A percentile compares a stretch with the other conserved stretches of the same genome.
phyloP scores from a whole-genome alignment of 2,329 filamentous ascomycete genomes.

The Pseudocercospora fuligena region DNA sequence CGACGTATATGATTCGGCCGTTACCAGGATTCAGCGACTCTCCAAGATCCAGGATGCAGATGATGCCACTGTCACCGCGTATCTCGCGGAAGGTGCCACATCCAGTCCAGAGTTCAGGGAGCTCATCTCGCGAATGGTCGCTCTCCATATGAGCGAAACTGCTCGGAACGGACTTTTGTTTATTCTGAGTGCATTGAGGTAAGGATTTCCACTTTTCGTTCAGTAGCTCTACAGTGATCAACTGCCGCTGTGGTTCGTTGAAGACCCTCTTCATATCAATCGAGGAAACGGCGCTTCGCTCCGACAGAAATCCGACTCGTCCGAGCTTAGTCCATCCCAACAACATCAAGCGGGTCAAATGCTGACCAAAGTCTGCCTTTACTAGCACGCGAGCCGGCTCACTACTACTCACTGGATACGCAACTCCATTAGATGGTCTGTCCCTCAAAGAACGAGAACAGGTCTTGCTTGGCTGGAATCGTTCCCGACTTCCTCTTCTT shows the following conservation, averaged over 20 bases:
- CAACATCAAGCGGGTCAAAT: conserved; percentile 20
- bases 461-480: conserved; percentile 67
- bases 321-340: conserved; percentile 21
- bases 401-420: conserved; percentile 69
- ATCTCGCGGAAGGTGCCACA: conserved; percentile 41
- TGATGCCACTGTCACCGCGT: conserved; percentile 42
- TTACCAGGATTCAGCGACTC: conserved; percentile 52
- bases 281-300: background rate
- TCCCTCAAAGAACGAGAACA: conserved; percentile 64
- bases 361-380: conserved; percentile 23
- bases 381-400: conserved; percentile 66
- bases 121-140: conserved; percentile 55
- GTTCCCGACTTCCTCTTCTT: conserved; percentile 60
- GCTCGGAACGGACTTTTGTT: conserved; percentile 55
- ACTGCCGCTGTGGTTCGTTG: conserved; percentile 6
- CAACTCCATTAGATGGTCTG: conserved; percentile 65
- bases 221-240: background rate
- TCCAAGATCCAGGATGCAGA: conserved; percentile 48
- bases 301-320: conserved; percentile 21
- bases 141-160: conserved; percentile 54
- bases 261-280: background rate
- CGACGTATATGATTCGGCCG: conserved; percentile 55
- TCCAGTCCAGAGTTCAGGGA: conserved; percentile 60
- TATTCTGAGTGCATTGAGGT: conserved; percentile 61
- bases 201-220: conserved; percentile 33